Evolutionary conservation across 176 grass and related monocot species (phyloP), one percentile per base, ranked within the genome.

Genomic region (Oryza rufipogon): DNA sequence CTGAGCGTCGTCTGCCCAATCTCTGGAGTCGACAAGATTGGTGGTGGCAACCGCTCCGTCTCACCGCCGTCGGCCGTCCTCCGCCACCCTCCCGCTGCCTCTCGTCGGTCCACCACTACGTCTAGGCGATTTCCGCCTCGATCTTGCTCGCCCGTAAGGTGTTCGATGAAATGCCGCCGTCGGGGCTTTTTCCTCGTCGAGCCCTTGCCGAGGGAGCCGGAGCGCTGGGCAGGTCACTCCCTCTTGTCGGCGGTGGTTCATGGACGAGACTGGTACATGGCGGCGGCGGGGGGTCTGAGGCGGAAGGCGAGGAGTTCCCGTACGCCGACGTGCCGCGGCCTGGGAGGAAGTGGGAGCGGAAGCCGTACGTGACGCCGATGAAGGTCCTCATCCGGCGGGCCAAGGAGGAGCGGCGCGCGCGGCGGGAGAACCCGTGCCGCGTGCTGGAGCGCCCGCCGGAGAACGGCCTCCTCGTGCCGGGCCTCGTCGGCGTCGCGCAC

Each of bases 351-450:
- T 89, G 87, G 89, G 77, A 91, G 56, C 80, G 89, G 78, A 94
- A 94, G 80, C 87, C 87, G 61, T 94, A 91, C 49, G 81, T 78
- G 33, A 92, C 89, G 28, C 87, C 89, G 46, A 94, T 92, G 89
- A 91, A 88, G 78, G 74, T 80, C 36, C 83, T 94, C 78, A 90
- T 94, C 19, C 84, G 75, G 26, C 78, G 89, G 23, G 89, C 92
- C 25, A 94, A 91, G 85, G 87, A 91, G 77, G 92, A 91, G 87
- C 72, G 88, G 14, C 78, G 23, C 7, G 63, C 38, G 54, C 76
- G 89, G 65, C 70, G 48, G 85, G 87, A 91, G 76, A 83, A 82
- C 46, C 87, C 92, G n/a, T 94, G 92, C 76, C 81, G 81, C 14
- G 38, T 94, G 64, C 89, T 93, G 15, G 86, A 91, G 67, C 88